phyloP scores from a whole-genome alignment of 176 grass and related monocot genomes.

The Alopecurus myosuroides region DNA sequence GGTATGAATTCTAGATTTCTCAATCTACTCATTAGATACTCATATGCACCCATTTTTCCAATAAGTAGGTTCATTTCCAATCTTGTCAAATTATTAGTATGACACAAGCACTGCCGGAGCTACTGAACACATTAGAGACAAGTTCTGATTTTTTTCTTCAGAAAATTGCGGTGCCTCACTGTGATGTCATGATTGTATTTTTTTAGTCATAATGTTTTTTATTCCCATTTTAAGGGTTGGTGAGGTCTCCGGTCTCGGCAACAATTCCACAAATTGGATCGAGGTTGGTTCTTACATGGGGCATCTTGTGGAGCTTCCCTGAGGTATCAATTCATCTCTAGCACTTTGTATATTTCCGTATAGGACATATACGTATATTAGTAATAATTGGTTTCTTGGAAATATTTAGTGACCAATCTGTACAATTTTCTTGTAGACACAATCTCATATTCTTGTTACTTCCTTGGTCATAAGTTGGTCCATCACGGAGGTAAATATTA shows the following conservation, averaged over 20 bases:
- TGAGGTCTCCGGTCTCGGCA: constrained; percentile 42
- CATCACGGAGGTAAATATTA: constrained; percentile 65
- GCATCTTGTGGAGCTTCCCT: constrained; percentile 43
- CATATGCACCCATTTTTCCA: neutral
- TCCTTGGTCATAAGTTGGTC: constrained; percentile 95
- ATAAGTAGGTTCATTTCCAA: neutral
- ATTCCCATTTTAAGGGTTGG: constrained; percentile 25
- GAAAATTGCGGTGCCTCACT: neutral
- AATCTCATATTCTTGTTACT: constrained; percentile 65
- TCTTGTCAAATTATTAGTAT: neutral
- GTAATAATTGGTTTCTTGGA: neutral
- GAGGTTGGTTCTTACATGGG: constrained; percentile 48
- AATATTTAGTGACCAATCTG: neutral
- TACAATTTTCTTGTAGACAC: constrained; percentile 40
- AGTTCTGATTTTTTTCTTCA: neutral
- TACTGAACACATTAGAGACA: neutral
- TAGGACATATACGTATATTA: neutral
- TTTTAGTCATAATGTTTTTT: neutral
- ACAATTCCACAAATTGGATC: constrained; percentile 57
- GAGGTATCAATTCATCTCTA: constrained; percentile 27
- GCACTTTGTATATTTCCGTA: neutral
- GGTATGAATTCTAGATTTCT: neutral
- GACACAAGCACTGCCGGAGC: neutral
- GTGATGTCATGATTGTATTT: neutral
- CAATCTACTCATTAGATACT: neutral